Percentiles rank a stretch among this genome's conserved stretches.
Conservation (phyloP, 75 land plant genomes). For the Larix kaempferi region DNA sequence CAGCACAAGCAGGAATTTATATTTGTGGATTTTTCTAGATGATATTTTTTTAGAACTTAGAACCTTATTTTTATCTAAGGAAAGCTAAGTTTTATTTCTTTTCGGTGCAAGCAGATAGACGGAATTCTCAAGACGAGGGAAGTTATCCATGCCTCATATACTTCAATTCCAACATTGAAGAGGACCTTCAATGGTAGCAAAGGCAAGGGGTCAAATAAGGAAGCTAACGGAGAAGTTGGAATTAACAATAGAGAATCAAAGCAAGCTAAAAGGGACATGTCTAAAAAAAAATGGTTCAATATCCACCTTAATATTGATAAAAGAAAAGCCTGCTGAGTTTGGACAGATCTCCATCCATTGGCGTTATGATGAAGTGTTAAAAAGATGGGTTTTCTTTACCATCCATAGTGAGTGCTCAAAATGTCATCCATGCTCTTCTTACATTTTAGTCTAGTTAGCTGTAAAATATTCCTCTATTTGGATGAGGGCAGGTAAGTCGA, state of each 20-base stretch:
- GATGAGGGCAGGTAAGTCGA: too few relatives aligned
- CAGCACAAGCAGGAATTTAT: background rate
- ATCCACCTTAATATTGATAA: conserved; percentile 70
- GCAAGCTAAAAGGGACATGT: conserved; percentile 28
- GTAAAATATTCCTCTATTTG: too few relatives aligned
- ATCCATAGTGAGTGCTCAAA: too few relatives aligned
- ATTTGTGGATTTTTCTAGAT: background rate
- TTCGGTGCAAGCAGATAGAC: conserved; percentile 67
- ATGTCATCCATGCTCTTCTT: too few relatives aligned
- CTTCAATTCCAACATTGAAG: conserved; percentile 50
- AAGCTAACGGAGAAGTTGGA: conserved; percentile 29
- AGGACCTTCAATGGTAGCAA: conserved; percentile 45
- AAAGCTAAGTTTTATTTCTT: background rate
- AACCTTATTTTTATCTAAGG: background rate
- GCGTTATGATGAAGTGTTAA: too few relatives aligned
- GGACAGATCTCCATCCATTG: too few relatives aligned
- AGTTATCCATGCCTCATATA: conserved; percentile 74
- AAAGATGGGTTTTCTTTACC: too few relatives aligned
- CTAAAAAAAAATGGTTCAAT: conserved; percentile 79
- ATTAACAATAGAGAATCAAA: conserved; percentile 43
- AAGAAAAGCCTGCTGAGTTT: conserved; percentile 41
- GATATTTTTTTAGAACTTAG: background rate
- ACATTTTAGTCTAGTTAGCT: too few relatives aligned
- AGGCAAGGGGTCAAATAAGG: conserved; percentile 25
- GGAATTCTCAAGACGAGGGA: conserved; percentile 82